Base-by-base conservation (phyloP, 2,329 filamentous ascomycete genomes). In the Eutypa lata region DNA sequence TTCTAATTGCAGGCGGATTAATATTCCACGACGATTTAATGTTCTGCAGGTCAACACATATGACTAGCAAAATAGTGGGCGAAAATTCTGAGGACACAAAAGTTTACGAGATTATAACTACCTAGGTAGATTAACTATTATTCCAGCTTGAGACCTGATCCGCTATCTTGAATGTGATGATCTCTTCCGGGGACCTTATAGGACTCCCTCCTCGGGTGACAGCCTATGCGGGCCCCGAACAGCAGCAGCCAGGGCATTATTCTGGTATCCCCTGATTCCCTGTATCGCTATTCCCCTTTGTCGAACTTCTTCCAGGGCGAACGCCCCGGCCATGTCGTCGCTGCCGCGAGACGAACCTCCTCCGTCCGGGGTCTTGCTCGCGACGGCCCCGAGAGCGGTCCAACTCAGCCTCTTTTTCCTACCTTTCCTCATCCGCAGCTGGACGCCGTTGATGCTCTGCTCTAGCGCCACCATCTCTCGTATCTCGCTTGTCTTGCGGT, bases 401-500 rank as follows among this genome's bases (percentile, higher is more conserved):
- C 73, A 75, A 61, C 72, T 75, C 14, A 70, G 63, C 8, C 72
- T 64, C 57, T 68, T 70, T 33, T 51, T 61, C 61, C 47, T 61
- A 61, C 48, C 63, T 64, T 26, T 54, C 56, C 43, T 51, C 49
- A 52, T 53, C 19, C 50, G 56, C 18, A 56, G 50, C 11, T 54
- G 57, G 33, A 59, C 56, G 18, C 56, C 56, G 28, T 57, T 57
- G 19, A 68, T 60, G 53, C 69, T 67, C 52, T 65, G 66, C 4
- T 65, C 63, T 59, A 74, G 68, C 51, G 71, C 72, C 0, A 70
- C 68, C 38, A 74, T 67, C 63, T 74, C 73, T 45, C 73, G 70
- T 63, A 68, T 71, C 61, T 76, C 73, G 37, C 69, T 72, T 26
- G 71, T 61, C 51, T 75, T 71, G 46, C 70, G 67, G 58, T 75